Percentiles rank a stretch among this genome's conserved stretches.
These are phyloP conservation scores for Fusarium acutatum DNA, from an alignment of 2,329 filamentous ascomycete genomes.

Conservation along the genomic window DNA sequence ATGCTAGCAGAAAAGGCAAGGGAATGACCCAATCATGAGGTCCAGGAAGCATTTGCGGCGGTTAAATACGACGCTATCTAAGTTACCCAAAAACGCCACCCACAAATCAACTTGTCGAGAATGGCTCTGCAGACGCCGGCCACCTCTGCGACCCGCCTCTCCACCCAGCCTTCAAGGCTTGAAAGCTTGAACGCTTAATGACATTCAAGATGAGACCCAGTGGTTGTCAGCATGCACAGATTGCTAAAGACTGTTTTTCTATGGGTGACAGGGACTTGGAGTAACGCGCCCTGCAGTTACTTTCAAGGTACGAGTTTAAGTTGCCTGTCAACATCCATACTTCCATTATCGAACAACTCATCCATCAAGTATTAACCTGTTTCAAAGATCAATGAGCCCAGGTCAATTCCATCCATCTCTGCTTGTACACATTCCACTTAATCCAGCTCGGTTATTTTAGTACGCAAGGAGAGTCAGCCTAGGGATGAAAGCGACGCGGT, in stretches of 20 bases:
- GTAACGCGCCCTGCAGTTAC: too few species aligned
- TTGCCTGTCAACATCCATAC: background rate
- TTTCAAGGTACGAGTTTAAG: too few species aligned
- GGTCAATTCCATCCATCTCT: background rate
- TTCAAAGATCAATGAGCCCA: background rate
- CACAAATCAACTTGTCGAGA: conserved; percentile 5
- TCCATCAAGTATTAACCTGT: background rate
- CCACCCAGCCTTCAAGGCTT: background rate
- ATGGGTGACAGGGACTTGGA: background rate
- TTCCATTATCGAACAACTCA: background rate
- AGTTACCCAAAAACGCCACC: background rate
- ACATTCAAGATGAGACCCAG: background rate
- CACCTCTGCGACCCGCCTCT: conserved; percentile 14
- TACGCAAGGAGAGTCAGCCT: background rate
- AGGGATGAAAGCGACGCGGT: background rate
- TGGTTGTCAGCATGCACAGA: background rate
- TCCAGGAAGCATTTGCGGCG: background rate
- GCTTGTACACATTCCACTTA: too few species aligned
- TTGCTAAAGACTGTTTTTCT: background rate
- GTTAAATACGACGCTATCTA: background rate
- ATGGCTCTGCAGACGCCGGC: conserved; percentile 26
- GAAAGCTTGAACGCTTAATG: background rate
- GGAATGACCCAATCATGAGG: background rate
- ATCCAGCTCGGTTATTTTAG: background rate
- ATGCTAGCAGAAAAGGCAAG: background rate